A percentile compares a stretch with the other conserved stretches of the same genome.
Evolutionary conservation across 169 alveolate genomes (phyloP).

Genomic region (Plasmodium ovale): DNA sequence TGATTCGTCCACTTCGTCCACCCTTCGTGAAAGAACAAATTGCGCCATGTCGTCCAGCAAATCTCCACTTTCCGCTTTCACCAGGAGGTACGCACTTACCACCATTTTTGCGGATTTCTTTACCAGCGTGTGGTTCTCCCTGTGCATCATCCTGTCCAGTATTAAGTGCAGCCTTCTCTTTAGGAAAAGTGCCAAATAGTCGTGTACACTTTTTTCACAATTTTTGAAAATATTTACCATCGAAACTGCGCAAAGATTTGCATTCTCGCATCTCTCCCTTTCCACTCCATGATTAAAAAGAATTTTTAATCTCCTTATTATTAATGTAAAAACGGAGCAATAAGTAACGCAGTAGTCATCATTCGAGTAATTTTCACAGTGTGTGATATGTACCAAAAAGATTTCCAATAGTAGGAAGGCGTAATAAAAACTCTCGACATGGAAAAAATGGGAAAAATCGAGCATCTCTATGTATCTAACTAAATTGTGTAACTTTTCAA

Average conservation of each 20-base stretch:
- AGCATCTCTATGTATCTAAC: constrained; percentile 13
- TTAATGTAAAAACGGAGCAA: constrained; percentile 26
- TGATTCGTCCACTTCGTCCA: too few species aligned
- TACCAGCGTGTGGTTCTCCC: not conserved
- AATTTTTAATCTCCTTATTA: not conserved
- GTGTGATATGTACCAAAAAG: constrained; percentile 15
- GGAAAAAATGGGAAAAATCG: not conserved
- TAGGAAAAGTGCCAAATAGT: constrained; percentile 2
- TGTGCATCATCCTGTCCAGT: constrained; percentile 13
- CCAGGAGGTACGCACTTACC: not conserved
- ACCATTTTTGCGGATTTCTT: constrained; percentile 12
- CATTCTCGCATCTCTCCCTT: not conserved
- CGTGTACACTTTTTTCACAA: constrained; percentile 1
- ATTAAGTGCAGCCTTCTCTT: constrained; percentile 24
- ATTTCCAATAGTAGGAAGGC: constrained; percentile 26
- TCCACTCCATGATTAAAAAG: constrained; percentile 4
- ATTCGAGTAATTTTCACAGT: constrained; percentile 13
- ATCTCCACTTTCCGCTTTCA: not conserved
- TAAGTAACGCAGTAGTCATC: constrained; percentile 16
- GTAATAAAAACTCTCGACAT: constrained; percentile 40
- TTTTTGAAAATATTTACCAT: not conserved
- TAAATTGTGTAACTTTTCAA: constrained; percentile 26
- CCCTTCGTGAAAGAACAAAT: not conserved
- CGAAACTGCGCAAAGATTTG: not conserved
- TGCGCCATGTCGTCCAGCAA: not conserved